Conservation (phyloP, 768 basidiomycete genomes). For the Leccinum rimulosum region DNA sequence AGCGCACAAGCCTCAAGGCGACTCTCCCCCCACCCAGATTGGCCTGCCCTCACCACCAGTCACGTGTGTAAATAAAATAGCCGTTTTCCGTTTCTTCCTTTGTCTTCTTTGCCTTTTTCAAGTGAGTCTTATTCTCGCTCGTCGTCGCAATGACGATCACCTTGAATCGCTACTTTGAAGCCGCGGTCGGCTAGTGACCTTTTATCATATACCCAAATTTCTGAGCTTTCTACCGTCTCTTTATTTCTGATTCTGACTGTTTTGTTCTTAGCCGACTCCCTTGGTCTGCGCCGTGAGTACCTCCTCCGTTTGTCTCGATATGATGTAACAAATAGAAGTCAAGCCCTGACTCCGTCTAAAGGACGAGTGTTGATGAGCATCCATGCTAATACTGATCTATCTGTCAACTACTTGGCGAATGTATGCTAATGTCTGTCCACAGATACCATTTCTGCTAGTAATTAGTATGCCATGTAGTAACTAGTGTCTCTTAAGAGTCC, state of each 20-base stretch:
- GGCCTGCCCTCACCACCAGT: slow-evolving; percentile 34
- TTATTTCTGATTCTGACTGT: slow-evolving; percentile 11
- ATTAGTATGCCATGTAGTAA: slow-evolving; percentile 1
- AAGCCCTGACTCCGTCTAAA: slow-evolving; percentile 81
- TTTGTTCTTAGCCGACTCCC: background rate
- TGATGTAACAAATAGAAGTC: slow-evolving; percentile 86
- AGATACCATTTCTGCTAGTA: slow-evolving; percentile 8
- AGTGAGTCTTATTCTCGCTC: slow-evolving; percentile 32
- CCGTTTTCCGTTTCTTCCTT: slow-evolving; percentile 6
- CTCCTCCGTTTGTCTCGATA: slow-evolving; percentile 18
- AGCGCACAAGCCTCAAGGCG: slow-evolving; percentile 12
- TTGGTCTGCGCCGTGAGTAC: slow-evolving; percentile 34
- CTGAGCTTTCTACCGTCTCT: slow-evolving; percentile 45
- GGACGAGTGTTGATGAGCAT: slow-evolving; percentile 71
- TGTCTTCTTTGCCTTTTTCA: background rate
- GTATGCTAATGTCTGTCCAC: slow-evolving; percentile 15
- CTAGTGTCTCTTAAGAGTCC: slow-evolving; percentile 22
- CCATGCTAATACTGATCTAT: slow-evolving; percentile 87
- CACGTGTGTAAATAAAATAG: slow-evolving; percentile 33
- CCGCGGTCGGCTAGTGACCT: slow-evolving; percentile 57
- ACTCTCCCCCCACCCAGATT: background rate
- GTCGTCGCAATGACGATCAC: slow-evolving; percentile 55
- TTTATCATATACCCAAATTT: slow-evolving; percentile 89
- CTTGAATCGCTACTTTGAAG: slow-evolving; percentile 90
- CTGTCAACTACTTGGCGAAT: background rate